A percentile compares a stretch with the other conserved stretches of the same genome.
phyloP scores from a whole-genome alignment of 495 filamentous ascomycete species.

The Penicillium bovifimosum region DNA sequence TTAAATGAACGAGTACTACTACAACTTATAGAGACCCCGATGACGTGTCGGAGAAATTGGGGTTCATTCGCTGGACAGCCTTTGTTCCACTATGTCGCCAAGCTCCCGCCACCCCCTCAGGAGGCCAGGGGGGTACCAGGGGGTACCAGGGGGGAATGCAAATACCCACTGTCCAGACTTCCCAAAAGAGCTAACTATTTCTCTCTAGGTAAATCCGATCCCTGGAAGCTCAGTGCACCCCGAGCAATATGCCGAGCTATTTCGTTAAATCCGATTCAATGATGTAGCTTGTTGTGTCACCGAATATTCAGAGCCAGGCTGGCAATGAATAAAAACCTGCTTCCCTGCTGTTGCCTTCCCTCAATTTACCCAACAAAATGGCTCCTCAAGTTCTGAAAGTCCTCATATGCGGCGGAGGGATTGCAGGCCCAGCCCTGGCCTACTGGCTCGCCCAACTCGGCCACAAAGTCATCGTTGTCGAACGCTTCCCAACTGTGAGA shows the following conservation, averaged over 20 bases:
- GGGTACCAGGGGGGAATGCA: too few relatives aligned
- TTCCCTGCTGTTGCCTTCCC: not conserved
- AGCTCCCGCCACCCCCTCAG: too few relatives aligned
- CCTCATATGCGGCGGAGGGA: conserved; percentile 40
- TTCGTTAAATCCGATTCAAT: not conserved
- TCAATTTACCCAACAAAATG: not conserved
- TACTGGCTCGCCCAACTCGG: conserved; percentile 32
- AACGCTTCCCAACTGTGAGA: conserved; percentile 33
- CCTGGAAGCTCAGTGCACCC: not conserved
- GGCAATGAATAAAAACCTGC: not conserved
- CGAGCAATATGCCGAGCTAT: not conserved
- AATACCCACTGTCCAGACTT: too few relatives aligned
- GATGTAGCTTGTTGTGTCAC: not conserved
- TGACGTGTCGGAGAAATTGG: too few relatives aligned
- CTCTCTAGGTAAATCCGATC: not conserved
- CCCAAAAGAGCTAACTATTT: too few relatives aligned
- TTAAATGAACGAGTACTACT: too few relatives aligned
- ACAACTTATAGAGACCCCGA: too few relatives aligned
- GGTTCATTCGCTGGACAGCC: too few relatives aligned
- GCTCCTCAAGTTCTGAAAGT: conserved; percentile 32
- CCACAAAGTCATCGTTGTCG: conserved; percentile 37
- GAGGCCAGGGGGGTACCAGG: too few relatives aligned
- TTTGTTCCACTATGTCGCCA: too few relatives aligned
- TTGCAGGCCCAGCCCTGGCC: conserved; percentile 31
- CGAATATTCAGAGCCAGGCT: not conserved